Base-by-base conservation (phyloP, 2,329 filamentous ascomycete genomes). In the Diaporthe citriasiana region DNA sequence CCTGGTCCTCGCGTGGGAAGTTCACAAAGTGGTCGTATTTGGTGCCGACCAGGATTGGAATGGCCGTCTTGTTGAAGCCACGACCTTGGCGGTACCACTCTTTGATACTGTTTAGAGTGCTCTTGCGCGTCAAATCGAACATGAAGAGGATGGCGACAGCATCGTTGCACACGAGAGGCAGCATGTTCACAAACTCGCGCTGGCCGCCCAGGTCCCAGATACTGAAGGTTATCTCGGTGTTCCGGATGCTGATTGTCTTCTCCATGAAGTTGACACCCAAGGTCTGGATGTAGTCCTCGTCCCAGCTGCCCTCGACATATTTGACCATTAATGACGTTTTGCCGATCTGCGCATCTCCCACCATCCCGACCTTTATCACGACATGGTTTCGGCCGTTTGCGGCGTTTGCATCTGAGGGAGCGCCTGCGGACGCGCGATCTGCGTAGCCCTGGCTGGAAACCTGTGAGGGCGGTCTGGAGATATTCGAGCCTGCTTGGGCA, bases 1-100 rank as follows among this genome's bases (percentile, higher is more conserved):
- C 97, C 83, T 99, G 97, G 81, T 99, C 97, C 82, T 98, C 96
- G 55, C 94, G 90, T 0, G 97, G 95, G 81, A 99, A 98, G 85
- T 98, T 99, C 84, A 99, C 96, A 86, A 99, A 99, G 82, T 98
- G 97, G 81, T 99, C 97, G 83, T 98, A 99, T 84, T 99, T 99
- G 47, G 97, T 99, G 75, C 97, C 97, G 25, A 99, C 94, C 33
- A 99, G 85, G 81, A 99, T 98, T 0, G 97, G 97, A 78, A 99
- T 99, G n/a, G 97, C 97, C 19, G 97, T 99, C 89, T 99, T 99
- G 89, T 99, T 99, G 89, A 99, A 99, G 33, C 97, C 97, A 77
- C 97, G 91, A 63, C 97, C 97, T 85, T 99, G 97, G 72, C 97
- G 91, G 82, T 99, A 99, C 97, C 97, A 99, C 83, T 99, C 97